Percentiles rank a stretch among this genome's conserved stretches.
Conservation (phyloP, 768 basidiomycete species). For the Pisolithus orientalis region DNA sequence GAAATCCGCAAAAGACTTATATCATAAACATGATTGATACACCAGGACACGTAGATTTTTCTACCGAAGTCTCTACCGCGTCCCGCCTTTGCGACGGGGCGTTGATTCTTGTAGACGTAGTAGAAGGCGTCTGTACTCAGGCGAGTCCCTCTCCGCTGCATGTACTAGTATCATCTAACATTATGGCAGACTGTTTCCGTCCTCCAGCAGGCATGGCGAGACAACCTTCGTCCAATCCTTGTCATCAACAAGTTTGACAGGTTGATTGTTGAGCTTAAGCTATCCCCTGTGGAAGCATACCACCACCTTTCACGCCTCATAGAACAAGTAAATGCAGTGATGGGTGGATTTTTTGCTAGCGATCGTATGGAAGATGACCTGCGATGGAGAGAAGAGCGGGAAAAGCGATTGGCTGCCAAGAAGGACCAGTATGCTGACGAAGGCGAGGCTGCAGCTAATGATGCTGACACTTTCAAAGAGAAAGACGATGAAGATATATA, state of each 20-base stretch:
- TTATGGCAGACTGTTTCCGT: conserved; percentile 81
- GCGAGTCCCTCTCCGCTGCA: conserved; percentile 37
- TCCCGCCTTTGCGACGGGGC: conserved; percentile 93
- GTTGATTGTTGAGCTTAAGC: conserved; percentile 86
- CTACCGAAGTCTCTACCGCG: conserved; percentile 93
- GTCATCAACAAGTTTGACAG: conserved; percentile 98
- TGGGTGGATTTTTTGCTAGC: conserved; percentile 93
- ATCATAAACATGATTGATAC: conserved; percentile 96
- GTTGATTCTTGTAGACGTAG: conserved; percentile 90
- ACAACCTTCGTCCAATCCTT: conserved; percentile 82
- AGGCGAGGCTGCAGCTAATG: conserved; percentile 52
- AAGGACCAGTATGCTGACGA: conserved; percentile 66
- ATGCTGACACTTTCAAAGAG: conserved; percentile 75
- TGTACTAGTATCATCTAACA: background rate
- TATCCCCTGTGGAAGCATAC: conserved; percentile 88
- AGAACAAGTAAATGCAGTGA: conserved; percentile 96
- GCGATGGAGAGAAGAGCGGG: conserved; percentile 89
- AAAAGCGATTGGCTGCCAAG: conserved; percentile 71
- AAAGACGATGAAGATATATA: conserved; percentile 98
- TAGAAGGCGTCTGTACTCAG: conserved; percentile 98
- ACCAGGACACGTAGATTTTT: conserved; percentile 98
- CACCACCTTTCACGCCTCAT: conserved; percentile 90
- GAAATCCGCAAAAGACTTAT: conserved; percentile 58
- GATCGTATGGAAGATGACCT: conserved; percentile 97
- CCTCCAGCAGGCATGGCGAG: conserved; percentile 89